A percentile compares a stretch with the other conserved stretches of the same genome.
These are phyloP conservation scores for Pythium sp. DNA, from an alignment of 352 stramenopile genomes.

Conservation along the genomic window DNA sequence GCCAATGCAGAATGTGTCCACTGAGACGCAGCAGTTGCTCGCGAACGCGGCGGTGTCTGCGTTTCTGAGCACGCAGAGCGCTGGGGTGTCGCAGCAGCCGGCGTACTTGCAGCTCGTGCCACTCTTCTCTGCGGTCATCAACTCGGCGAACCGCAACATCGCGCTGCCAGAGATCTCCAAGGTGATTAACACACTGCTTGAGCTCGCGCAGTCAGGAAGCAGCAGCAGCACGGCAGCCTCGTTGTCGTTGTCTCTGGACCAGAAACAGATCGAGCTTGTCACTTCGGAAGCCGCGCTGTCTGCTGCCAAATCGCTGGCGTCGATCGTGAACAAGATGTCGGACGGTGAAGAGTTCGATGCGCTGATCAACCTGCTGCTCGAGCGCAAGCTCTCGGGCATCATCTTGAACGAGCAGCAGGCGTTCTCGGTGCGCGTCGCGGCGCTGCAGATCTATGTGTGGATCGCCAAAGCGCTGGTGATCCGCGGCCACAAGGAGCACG, in stretches of 20 bases:
- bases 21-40: constrained; percentile 59
- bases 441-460: constrained; percentile 84
- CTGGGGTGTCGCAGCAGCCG: constrained; percentile 20
- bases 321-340: constrained; percentile 87
- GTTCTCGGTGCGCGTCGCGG: constrained; percentile 46
- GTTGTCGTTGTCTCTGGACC: constrained; percentile 5
- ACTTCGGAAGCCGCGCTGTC: constrained; percentile 55
- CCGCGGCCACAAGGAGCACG: constrained; percentile 65
- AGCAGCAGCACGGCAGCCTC: constrained; percentile 13
- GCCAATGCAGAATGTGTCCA: constrained; percentile 74
- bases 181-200: constrained; percentile 74
- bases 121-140: constrained; percentile 74
- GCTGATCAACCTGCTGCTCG: constrained; percentile 65
- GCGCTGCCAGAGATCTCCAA: constrained; percentile 55
- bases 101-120: constrained; percentile 69
- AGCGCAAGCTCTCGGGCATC: constrained; percentile 58
- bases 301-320: constrained; percentile 71
- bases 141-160: constrained; percentile 62
- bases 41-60: constrained; percentile 51
- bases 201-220: constrained; percentile 59
- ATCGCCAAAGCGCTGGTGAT: constrained; percentile 82
- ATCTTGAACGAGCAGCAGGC: constrained; percentile 41
- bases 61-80: constrained; percentile 51
- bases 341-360: constrained; percentile 78
- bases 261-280: constrained; percentile 35